These are phyloP conservation scores for Mycena pura DNA, from an alignment of 768 basidiomycete genomes.

Conservation along the genomic window DNA sequence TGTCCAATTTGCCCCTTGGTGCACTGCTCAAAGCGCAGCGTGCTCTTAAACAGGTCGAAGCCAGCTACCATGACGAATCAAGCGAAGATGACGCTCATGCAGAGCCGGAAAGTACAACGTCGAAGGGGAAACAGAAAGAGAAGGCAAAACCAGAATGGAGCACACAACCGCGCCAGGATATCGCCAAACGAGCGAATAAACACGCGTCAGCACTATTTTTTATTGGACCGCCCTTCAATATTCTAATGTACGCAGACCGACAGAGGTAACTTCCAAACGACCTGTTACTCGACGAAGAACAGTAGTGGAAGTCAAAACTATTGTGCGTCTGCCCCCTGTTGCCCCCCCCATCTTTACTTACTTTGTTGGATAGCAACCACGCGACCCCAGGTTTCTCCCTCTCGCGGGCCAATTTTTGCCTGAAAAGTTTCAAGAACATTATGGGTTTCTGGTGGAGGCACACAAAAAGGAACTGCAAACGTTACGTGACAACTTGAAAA, in stretches of 20 bases:
- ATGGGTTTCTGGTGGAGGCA: slow-evolving; percentile 74
- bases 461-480: slow-evolving; percentile 69
- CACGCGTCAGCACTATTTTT: slow-evolving; percentile 73
- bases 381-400: slow-evolving; percentile 88
- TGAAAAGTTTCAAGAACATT: slow-evolving; percentile 70
- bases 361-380: slow-evolving; percentile 58
- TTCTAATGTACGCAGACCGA: slow-evolving; percentile 63
- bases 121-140: slow-evolving; percentile 44
- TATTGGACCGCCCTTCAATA: slow-evolving; percentile 8
- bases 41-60: slow-evolving; percentile 51
- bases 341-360: slow-evolving; percentile 6
- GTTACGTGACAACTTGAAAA: slow-evolving; percentile 69
- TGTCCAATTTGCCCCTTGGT: slow-evolving; percentile 68
- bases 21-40: slow-evolving; percentile 70
- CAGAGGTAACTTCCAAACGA: slow-evolving; percentile 82
- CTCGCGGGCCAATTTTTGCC: slow-evolving; percentile 72
- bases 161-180: slow-evolving; percentile 49
- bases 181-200: slow-evolving; percentile 73
- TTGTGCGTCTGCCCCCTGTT: slow-evolving; percentile 50
- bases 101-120: slow-evolving; percentile 26
- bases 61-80: slow-evolving; percentile 43
- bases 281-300: slow-evolving; percentile 77
- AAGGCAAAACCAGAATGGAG: slow-evolving; percentile 50
- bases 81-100: slow-evolving; percentile 29
- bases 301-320: slow-evolving; percentile 70